Conservation (phyloP, 208 protist species). For the Leptomonas seymouri region DNA sequence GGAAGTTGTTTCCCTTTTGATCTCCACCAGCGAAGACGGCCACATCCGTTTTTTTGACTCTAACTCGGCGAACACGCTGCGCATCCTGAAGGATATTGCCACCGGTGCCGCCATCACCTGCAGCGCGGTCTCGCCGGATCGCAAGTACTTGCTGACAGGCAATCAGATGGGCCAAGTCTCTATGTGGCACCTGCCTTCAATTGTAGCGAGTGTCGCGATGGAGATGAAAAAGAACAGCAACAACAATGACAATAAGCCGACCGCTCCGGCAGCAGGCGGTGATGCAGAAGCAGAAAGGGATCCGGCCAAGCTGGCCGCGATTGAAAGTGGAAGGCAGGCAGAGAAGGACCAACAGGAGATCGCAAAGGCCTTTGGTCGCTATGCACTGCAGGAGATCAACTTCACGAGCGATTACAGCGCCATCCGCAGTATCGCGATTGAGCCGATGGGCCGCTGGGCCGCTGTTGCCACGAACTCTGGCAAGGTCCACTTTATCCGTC, state of each 20-base stretch:
- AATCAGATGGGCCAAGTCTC: constrained; percentile 84
- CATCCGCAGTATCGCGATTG: constrained; percentile 80
- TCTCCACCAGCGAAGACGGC: constrained; percentile 83
- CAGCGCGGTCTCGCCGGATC: constrained; percentile 69
- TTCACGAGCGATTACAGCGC: constrained; percentile 83
- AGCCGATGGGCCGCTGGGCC: constrained; percentile 71
- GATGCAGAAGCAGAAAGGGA: constrained; percentile 3
- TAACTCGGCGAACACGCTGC: constrained; percentile 45
- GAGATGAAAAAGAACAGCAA: constrained; percentile 29
- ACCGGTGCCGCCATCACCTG: constrained; percentile 84
- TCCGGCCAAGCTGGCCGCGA: background rate
- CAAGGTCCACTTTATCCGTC: constrained; percentile 82
- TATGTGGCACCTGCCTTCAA: constrained; percentile 84
- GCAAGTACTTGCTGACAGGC: constrained; percentile 74
- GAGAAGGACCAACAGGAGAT: constrained; percentile 5
- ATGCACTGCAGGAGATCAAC: constrained; percentile 76
- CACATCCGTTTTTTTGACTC: constrained; percentile 86
- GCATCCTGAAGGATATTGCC: constrained; percentile 68
- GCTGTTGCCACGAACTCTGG: constrained; percentile 82
- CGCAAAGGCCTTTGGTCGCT: constrained; percentile 36
- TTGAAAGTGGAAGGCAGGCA: constrained; percentile 16
- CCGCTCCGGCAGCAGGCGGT: background rate
- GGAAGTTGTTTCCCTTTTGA: constrained; percentile 40
- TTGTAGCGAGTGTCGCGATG: constrained; percentile 57
- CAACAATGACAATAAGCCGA: background rate